Base-by-base conservation (phyloP, 148 eudicot species). In the Vaccinium corymbosum region DNA sequence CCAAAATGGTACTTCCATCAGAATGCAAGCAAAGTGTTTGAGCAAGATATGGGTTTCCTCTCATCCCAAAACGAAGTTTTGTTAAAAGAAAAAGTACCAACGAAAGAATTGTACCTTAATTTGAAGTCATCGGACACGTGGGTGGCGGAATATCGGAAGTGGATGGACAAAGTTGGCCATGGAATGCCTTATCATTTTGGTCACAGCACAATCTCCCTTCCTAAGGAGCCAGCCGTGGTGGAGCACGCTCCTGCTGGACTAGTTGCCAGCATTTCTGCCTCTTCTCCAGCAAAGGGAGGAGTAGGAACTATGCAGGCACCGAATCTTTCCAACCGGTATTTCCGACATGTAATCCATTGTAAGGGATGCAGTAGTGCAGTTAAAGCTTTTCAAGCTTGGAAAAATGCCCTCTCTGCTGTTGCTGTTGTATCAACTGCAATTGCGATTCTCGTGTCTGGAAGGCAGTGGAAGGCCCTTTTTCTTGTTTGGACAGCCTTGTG, bases 111-210 rank as follows among this genome's bases (percentile, higher is more conserved):
- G 19, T 97, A 97, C 82, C 86, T 97, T 49, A 92, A 93, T 79
- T 72, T 94, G 81, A 97, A 86, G 87, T 94, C 99, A 2, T 93
- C 98, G 0, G 99, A 97, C 79, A 93, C 97, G 7, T 97, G 97
- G 98, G 99, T 97, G 16, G 95, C 93, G 17, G 99, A 97, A 84
- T 97, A 97, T 87, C 87, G 99, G 82, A 97, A 92, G 82, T 97
- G 99, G 99, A 97, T 94, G 98, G 99, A 97, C 85, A 97, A 94
- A 92, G 98, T 92, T 25, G 99, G 99, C 74, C 95, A 97, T 78
- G 99, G 99, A 12, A 97, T 97, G 99, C 99, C 99, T n/a, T 97
- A 97, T 82, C 91, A 97, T 88, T 93, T 97, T 20, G 99, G 99
- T 17, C 98, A 95, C 86, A 89, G 79, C 85, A 92, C 98, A 10